Base-by-base conservation (phyloP, 2,329 filamentous ascomycete species). In the Colletotrichum nymphaeae region DNA sequence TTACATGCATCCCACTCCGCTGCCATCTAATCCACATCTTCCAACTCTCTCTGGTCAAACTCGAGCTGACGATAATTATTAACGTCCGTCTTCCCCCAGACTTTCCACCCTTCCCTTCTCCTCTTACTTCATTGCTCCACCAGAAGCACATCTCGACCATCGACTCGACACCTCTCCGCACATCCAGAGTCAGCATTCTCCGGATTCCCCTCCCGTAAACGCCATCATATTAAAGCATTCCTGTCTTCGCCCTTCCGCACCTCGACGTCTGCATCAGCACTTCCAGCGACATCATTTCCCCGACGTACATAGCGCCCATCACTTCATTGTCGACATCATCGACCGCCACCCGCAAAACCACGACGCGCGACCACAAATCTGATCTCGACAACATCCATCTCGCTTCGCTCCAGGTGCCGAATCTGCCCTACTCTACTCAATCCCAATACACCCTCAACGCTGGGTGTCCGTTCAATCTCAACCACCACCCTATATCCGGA, bases 401-500 rank as follows among this genome's bases (percentile, higher is more conserved):
- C 67, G 26, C 26, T 53, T 52, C 66, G 70, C 70, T 58, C 46
- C 42, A 69, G 70, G 70, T 53, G 70, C 66, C 70, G 70, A 69
- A 24, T 60, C 28, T 26, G 35, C 30, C 63, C 53, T 69, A 63
- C 63, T n/a, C 5, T 22, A 46, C 46, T 22, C 35, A 3, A 22
- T 11, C 26, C 52, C 9, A 24, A 66, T n/a, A 56, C n/a, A 35
- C 32, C 55, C 62, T 53, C 58, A 58, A 49, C 37, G 22, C 6
- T 63, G 55, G 49, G 69, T 66, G 32, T 67, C 65, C 55, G 75
- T 76, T 76, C 77, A 76, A 78, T 74, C 57, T 65, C 67, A 35
- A 64, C 72, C 72, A 53, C 74, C 74, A 76, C 76, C 63, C 77
- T 76, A 76, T 70, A 62, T 68, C 67, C 74, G 76, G 76, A 75